A percentile compares a stretch with the other conserved stretches of the same genome.
phyloP scores from a whole-genome alignment of 1,284 basidiomycete species.

The Exobasidium cylindrosporum region DNA sequence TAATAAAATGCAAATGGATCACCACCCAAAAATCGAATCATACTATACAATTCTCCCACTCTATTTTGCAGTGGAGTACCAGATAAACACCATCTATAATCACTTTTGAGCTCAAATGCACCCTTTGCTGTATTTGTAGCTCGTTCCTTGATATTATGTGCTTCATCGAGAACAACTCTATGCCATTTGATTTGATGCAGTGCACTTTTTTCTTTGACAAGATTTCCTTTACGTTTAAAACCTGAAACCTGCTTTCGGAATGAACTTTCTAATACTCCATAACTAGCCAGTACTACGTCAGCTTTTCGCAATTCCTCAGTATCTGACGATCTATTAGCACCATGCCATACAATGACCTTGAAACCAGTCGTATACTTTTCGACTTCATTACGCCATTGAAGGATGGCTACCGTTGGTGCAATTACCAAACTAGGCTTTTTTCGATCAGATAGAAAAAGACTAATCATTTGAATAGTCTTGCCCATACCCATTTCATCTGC shows the following conservation, averaged over 20 bases:
- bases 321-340: conserved; percentile 64
- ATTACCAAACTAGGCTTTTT: conserved; percentile 83
- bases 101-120: conserved; percentile 78
- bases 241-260: conserved; percentile 91
- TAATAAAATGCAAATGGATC: conserved; percentile 41
- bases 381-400: conserved; percentile 98
- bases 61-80: conserved; percentile 81
- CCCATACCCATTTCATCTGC: conserved; percentile 71
- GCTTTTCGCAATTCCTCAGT: conserved; percentile 71
- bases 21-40: conserved; percentile 62
- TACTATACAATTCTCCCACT: conserved; percentile 95
- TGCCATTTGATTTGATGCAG: conserved; percentile 86
- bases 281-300: conserved; percentile 67
- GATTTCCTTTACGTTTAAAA: conserved; percentile 78
- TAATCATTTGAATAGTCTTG: conserved; percentile 96
- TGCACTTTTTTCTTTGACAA: conserved; percentile 83
- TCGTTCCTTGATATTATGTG: conserved; percentile 87
- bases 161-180: conserved; percentile 81
- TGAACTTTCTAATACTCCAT: conserved; percentile 80
- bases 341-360: conserved; percentile 85
- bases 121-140: conserved; percentile 94
- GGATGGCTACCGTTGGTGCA: conserved; percentile 86
- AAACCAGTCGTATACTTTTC: conserved; percentile 59
- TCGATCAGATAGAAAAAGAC: conserved; percentile 76
- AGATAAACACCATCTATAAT: conserved; percentile 90